phyloP scores from a whole-genome alignment of 352 stramenopile genomes.

The Phytophthora podocarpi region DNA sequence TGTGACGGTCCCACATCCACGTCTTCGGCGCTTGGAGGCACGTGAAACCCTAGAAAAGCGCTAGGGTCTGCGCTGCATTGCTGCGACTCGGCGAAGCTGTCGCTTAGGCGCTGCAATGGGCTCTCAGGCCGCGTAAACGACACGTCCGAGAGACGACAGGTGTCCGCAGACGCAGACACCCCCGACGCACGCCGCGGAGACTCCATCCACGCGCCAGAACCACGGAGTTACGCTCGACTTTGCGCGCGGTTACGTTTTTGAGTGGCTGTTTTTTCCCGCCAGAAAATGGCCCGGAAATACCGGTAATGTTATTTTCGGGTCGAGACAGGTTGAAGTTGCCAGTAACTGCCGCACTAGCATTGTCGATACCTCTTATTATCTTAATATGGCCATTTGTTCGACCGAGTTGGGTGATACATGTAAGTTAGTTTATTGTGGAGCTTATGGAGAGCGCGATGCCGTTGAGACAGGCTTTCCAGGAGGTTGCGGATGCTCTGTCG shows the following conservation, averaged over 20 bases:
- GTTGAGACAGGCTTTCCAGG: slow-evolving; percentile 1
- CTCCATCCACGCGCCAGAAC: slow-evolving; percentile 8
- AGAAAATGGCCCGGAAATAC: slow-evolving; percentile 2
- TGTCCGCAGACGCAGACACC: slow-evolving; percentile 24
- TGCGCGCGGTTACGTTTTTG: no score
- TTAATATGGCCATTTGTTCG: no score
- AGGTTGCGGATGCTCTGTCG: background rate
- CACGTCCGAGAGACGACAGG: slow-evolving; percentile 11
- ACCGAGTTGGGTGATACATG: no score
- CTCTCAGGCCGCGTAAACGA: slow-evolving; percentile 31
- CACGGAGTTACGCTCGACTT: background rate
- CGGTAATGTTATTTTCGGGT: slow-evolving; percentile 2
- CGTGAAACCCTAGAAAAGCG: slow-evolving; percentile 54
- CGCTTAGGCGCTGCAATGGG: slow-evolving; percentile 24
- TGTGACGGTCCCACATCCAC: background rate
- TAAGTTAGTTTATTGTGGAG: background rate
- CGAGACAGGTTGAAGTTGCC: background rate
- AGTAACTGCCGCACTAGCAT: no score
- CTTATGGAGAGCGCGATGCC: background rate
- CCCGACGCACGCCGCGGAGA: background rate
- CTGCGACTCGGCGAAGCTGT: slow-evolving; percentile 48
- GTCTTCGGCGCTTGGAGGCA: slow-evolving; percentile 19
- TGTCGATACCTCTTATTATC: no score
- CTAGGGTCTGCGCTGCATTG: slow-evolving; percentile 72
- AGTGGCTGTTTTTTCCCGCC: slow-evolving; percentile 14